Evolutionary conservation across 2,329 filamentous ascomycete species (phyloP).

Genomic region (Paracamarosporium sp.): DNA sequence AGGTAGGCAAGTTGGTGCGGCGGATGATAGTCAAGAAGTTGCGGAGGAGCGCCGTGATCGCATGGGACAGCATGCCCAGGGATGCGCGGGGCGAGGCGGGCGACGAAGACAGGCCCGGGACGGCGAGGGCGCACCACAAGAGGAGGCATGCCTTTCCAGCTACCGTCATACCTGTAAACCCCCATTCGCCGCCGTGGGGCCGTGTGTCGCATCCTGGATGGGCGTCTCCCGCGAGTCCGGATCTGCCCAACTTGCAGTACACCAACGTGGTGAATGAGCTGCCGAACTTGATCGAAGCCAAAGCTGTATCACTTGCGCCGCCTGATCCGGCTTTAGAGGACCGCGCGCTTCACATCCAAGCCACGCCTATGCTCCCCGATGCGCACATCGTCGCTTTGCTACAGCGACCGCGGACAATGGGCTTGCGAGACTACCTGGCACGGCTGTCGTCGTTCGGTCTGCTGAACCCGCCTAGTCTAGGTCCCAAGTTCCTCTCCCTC

Average conservation of each 20-base stretch:
- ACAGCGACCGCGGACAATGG: slow-evolving; percentile 73
- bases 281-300: slow-evolving; percentile 88
- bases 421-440: slow-evolving; percentile 78
- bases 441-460: slow-evolving; percentile 74
- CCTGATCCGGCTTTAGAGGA: slow-evolving; percentile 54
- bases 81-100: slow-evolving; percentile 57
- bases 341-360: slow-evolving; percentile 27
- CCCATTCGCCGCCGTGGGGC: slow-evolving; percentile 72
- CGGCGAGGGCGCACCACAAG: slow-evolving; percentile 38
- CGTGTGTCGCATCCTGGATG: slow-evolving; percentile 86
- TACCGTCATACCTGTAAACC: slow-evolving; percentile 49
- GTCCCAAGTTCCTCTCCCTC: slow-evolving; percentile 68
- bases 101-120: slow-evolving; percentile 25
- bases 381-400: slow-evolving; percentile 73
- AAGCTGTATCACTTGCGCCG: slow-evolving; percentile 85
- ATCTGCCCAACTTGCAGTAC: slow-evolving; percentile 84
- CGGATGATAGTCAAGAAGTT: slow-evolving; percentile 77
- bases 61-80: slow-evolving; percentile 77
- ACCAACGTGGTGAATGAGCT: slow-evolving; percentile 81
- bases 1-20: slow-evolving; percentile 77
- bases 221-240: slow-evolving; percentile 78
- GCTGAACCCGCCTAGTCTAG: slow-evolving; percentile 58
- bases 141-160: slow-evolving; percentile 33
- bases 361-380: slow-evolving; percentile 59
- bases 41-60: slow-evolving; percentile 78